A percentile compares a stretch with the other conserved stretches of the same genome.
phyloP scores from a whole-genome alignment of 106 monocot genomes.

The Dioscorea alata region DNA sequence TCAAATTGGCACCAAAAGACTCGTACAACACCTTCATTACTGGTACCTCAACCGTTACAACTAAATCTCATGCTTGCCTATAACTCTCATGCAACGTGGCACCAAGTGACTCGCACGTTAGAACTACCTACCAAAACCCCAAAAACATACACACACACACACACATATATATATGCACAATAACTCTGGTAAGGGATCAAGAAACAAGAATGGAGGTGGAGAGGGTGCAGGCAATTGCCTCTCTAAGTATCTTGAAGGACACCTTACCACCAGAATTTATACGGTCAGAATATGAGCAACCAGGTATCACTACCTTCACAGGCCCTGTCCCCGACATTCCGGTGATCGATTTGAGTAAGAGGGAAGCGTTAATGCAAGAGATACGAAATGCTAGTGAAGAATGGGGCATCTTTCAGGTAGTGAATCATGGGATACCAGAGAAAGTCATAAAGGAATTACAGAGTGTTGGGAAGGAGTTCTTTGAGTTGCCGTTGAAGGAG shows the following conservation, averaged over 20 bases:
- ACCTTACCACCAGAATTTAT: conserved; percentile 61
- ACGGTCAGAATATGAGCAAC: conserved; percentile 52
- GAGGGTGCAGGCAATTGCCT: conserved; percentile 49
- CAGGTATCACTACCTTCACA: conserved; percentile 49
- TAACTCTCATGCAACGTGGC: no score
- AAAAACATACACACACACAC: no score
- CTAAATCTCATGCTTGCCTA: no score
- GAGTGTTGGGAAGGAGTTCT: conserved; percentile 65
- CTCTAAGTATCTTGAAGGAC: conserved; percentile 12
- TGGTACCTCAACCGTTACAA: no score
- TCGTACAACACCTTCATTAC: no score
- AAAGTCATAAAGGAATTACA: conserved; percentile 60
- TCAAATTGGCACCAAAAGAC: no score
- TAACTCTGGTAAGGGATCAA: no score
- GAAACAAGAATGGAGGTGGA: conserved; percentile 34
- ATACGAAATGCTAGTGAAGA: conserved; percentile 36
- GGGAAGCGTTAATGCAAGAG: not conserved
- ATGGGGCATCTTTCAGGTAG: conserved; percentile 85
- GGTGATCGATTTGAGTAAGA: conserved; percentile 46
- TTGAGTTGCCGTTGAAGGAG: conserved; percentile 68
- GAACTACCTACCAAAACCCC: no score
- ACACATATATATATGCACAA: no score
- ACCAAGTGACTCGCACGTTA: no score
- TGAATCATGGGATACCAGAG: conserved; percentile 76
- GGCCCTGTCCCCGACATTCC: conserved; percentile 59